Evolutionary conservation across 495 filamentous ascomycete genomes (phyloP), one percentile per base, ranked within the genome.

Genomic region (Pyrenula aspistea): DNA sequence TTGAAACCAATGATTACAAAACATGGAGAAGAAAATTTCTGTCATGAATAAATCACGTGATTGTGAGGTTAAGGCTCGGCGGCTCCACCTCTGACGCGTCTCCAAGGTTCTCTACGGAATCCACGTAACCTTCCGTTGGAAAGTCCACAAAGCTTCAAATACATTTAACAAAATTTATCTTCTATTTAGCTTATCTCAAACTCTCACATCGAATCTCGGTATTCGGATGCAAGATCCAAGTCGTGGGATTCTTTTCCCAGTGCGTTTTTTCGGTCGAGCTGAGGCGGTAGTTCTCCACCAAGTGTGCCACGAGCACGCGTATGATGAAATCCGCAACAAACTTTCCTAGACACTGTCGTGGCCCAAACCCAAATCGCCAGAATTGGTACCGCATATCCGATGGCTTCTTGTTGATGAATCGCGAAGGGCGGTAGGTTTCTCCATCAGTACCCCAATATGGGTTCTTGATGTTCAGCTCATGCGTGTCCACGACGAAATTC

Each of bases 381-480:
- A 62, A 58, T 10, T 62, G 47, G 49, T 71, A 71, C 22, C 68
- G 59, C 31, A 55, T 15, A 20, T 61, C 55, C 10, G 61, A 54
- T 10, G 53, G 2, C 10, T 15, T 59, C 4, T 22, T 10, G 15
- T 58, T 57, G 10, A 61, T 15, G 42, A 70, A 70, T 22, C 67
- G 59, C 1, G 49, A 23, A 2, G 69, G 70, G 0, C 60, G 49
- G 55, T 61, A 72, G n/a, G 49, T 53, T 2, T 21, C 10, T 24
- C 57, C 24, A 36, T 70, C 63, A 2, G 36, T 3, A 1, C 66
- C 71, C 74, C 73, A 77, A 52, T 62, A 69, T 0, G 57, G 53
- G 56, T 74, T 62, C 8, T 56, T 51, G 15, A 71, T 55, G 57
- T 77, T 75, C 12, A 77, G 51, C 0, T 67, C 68, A 54, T 69